These are phyloP conservation scores for Pugionium dolabratum DNA, from an alignment of 345 rosid species.

Conservation along the genomic window DNA sequence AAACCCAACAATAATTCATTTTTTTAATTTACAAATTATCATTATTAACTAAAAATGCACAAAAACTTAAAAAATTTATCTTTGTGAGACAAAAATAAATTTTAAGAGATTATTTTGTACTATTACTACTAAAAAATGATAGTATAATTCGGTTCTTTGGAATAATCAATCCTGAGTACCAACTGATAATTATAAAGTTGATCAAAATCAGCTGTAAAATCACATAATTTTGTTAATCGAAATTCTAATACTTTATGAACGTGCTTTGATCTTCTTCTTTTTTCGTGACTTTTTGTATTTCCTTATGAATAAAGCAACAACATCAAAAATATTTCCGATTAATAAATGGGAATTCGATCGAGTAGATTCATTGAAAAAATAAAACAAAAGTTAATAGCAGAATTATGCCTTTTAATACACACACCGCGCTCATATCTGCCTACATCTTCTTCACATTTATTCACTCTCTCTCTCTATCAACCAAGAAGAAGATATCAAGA, in stretches of 20 bases:
- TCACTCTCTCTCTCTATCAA: neutral
- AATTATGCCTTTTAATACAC: slow-evolving; percentile 16
- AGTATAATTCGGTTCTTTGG: too few species aligned
- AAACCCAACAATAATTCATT: too few species aligned
- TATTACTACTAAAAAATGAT: too few species aligned
- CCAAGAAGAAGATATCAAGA: slow-evolving; percentile 4
- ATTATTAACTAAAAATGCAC: too few species aligned
- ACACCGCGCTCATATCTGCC: slow-evolving; percentile 19
- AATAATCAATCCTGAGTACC: too few species aligned
- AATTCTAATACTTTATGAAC: too few species aligned
- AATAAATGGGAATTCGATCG: slow-evolving; percentile 32
- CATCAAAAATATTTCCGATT: slow-evolving; percentile 24
- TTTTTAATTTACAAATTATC: too few species aligned
- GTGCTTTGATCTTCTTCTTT: slow-evolving; percentile 19
- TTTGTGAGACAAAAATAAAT: too few species aligned
- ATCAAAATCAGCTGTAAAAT: neutral
- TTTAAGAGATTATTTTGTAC: too few species aligned
- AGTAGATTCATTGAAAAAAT: slow-evolving; percentile 32
- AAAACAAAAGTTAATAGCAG: slow-evolving; percentile 30
- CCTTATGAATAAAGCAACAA: slow-evolving; percentile 31
- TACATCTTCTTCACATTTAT: slow-evolving; percentile 18
- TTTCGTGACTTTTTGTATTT: slow-evolving; percentile 22
- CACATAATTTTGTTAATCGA: too few species aligned
- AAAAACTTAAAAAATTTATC: too few species aligned
- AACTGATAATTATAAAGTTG: too few species aligned